Percentiles rank a stretch among this genome's conserved stretches.
Evolutionary conservation across 805 yeast species (phyloP).

Genomic region (Saccharomycopsis lassenensis): DNA sequence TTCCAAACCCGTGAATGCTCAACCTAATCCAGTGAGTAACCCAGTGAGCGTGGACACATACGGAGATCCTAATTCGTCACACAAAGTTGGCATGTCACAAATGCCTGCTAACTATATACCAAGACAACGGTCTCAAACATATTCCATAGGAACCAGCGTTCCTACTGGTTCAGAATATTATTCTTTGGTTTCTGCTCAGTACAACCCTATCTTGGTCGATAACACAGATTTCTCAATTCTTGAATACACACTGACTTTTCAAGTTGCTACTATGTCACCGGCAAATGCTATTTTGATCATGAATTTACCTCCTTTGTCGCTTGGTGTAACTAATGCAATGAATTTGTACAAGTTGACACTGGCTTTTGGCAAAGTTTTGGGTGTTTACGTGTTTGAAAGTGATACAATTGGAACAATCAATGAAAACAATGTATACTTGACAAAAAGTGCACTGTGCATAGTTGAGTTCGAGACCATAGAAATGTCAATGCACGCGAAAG

Average conservation of each 20-base stretch:
- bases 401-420: constrained; percentile 5
- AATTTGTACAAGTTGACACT: constrained; percentile 42
- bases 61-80: too few species aligned
- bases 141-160: constrained; percentile 22
- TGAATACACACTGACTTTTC: constrained; percentile 59
- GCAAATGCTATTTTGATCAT: constrained; percentile 69
- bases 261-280: constrained; percentile 61
- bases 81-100: too few species aligned
- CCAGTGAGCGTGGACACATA: too few species aligned
- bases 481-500: constrained; percentile 68
- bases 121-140: constrained; percentile 34
- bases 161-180: constrained; percentile 1
- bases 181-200: constrained; percentile 16
- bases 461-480: constrained; percentile 67
- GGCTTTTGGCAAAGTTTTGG: constrained; percentile 49
- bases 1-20: too few species aligned
- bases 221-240: constrained; percentile 49
- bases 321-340: constrained; percentile 43
- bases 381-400: constrained; percentile 47
- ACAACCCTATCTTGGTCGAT: constrained; percentile 35
- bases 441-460: constrained; percentile 23
- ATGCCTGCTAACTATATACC: constrained; percentile 20
- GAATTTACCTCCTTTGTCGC: constrained; percentile 54
- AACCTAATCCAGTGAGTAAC: too few species aligned
- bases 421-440: constrained; percentile 10